These are phyloP conservation scores for Daldinia sp. DNA, from an alignment of 2,329 filamentous ascomycete species.

Conservation along the genomic window DNA sequence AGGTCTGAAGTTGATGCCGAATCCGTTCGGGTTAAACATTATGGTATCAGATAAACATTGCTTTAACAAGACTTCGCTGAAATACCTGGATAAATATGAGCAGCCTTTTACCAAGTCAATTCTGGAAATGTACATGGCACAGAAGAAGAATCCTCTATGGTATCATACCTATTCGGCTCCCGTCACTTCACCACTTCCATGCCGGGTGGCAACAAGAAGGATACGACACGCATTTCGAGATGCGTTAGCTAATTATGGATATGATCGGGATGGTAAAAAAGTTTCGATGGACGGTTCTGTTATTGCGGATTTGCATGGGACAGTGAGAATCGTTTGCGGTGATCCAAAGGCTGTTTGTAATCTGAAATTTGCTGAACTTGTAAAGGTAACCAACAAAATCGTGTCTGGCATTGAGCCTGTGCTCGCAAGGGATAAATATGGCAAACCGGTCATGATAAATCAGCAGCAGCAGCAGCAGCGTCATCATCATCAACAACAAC, in stretches of 20 bases:
- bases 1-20: slow-evolving; percentile 15
- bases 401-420: slow-evolving; percentile 20
- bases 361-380: slow-evolving; percentile 37
- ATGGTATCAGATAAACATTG: slow-evolving; percentile 38
- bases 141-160: slow-evolving; percentile 44
- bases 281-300: slow-evolving; percentile 12
- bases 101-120: slow-evolving; percentile 43
- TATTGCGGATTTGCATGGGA: slow-evolving; percentile 39
- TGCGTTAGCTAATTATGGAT: slow-evolving; percentile 42
- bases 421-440: slow-evolving; percentile 26
- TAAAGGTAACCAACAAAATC: slow-evolving; percentile 33
- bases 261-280: slow-evolving; percentile 41
- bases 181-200: slow-evolving; percentile 27
- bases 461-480: background rate
- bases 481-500: too few species aligned
- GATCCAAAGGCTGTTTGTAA: slow-evolving; percentile 38
- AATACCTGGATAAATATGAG: slow-evolving; percentile 43
- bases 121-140: slow-evolving; percentile 43
- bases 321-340: slow-evolving; percentile 28
- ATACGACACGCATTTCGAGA: slow-evolving; percentile 41
- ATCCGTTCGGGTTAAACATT: slow-evolving; percentile 28
- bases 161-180: slow-evolving; percentile 1
- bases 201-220: slow-evolving; percentile 30
- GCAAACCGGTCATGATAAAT: slow-evolving; percentile 6
- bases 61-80: slow-evolving; percentile 39